These are phyloP conservation scores for Neurospora sp. DNA, from an alignment of 2,329 filamentous ascomycete species.

Conservation along the genomic window DNA sequence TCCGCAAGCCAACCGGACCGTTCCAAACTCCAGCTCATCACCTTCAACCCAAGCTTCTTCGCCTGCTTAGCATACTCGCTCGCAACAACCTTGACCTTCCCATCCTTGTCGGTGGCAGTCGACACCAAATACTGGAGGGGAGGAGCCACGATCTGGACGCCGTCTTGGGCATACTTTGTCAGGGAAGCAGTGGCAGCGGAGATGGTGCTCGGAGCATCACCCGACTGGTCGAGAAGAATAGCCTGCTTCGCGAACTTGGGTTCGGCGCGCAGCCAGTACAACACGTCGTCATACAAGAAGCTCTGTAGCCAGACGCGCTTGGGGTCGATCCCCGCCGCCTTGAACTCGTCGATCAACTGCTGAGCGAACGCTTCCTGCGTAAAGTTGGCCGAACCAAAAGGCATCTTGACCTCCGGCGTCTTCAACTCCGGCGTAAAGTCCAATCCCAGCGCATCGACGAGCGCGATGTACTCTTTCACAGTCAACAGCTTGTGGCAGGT, in stretches of 20 bases:
- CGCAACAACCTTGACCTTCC: constrained; percentile 51
- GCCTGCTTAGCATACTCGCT: constrained; percentile 52
- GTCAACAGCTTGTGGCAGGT: constrained; percentile 53
- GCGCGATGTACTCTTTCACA: constrained; percentile 50
- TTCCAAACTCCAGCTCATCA: constrained; percentile 61
- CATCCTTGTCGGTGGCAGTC: constrained; percentile 31
- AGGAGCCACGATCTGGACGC: constrained; percentile 53
- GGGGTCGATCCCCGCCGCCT: constrained; percentile 39
- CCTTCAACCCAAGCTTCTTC: constrained; percentile 50
- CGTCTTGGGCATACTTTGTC: constrained; percentile 42
- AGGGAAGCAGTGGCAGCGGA: constrained; percentile 46
- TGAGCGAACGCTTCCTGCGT: constrained; percentile 56
- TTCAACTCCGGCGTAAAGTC: constrained; percentile 61
- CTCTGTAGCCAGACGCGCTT: constrained; percentile 52
- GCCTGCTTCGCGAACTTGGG: constrained; percentile 52
- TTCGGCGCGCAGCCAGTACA: constrained; percentile 56
- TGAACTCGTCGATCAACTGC: constrained; percentile 54
- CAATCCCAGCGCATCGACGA: constrained; percentile 47
- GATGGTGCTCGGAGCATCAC: constrained; percentile 41
- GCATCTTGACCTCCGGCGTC: constrained; percentile 59
- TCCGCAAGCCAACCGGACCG: constrained; percentile 49
- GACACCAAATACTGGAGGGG: constrained; percentile 51
- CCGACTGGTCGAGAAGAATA: constrained; percentile 54
- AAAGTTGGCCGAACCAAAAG: constrained; percentile 48
- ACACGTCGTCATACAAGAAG: constrained; percentile 53